A percentile compares a stretch with the other conserved stretches of the same genome.
Conservation (phyloP, 495 filamentous ascomycete genomes). For the Penicillium goetzii region DNA sequence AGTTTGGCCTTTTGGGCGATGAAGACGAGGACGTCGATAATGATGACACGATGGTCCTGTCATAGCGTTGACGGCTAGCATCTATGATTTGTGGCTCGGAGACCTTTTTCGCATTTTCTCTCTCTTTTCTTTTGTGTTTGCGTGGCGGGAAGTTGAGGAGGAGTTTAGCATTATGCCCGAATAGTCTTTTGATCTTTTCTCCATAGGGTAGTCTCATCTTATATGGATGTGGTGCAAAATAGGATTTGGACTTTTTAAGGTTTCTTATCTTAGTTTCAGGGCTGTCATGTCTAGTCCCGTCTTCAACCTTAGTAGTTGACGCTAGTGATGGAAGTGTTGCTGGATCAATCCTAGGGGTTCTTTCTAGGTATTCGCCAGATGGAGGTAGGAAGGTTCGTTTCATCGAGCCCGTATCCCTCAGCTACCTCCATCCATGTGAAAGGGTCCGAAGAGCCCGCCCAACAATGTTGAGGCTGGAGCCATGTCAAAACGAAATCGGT, state of each 20-base stretch:
- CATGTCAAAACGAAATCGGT: too few relatives aligned
- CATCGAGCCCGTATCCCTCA: too few relatives aligned
- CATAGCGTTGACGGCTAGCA: slow-evolving; percentile 22
- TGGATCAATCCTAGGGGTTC: too few relatives aligned
- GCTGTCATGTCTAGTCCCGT: background rate
- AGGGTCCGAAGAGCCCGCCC: too few relatives aligned
- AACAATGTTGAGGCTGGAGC: too few relatives aligned
- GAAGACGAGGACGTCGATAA: slow-evolving; percentile 38
- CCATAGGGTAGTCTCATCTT: slow-evolving; percentile 22
- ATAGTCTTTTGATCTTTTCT: slow-evolving; percentile 20
- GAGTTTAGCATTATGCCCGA: slow-evolving; percentile 27
- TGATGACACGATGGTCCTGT: slow-evolving; percentile 50
- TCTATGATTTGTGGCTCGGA: slow-evolving; percentile 16
- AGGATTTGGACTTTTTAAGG: slow-evolving; percentile 11
- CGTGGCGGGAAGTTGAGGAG: slow-evolving; percentile 24
- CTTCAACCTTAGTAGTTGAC: too few relatives aligned
- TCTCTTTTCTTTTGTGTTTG: slow-evolving; percentile 14
- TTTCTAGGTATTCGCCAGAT: too few relatives aligned
- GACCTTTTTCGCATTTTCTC: slow-evolving; percentile 3
- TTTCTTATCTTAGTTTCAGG: background rate
- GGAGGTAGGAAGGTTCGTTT: too few relatives aligned
- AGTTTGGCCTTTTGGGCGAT: slow-evolving; percentile 54
- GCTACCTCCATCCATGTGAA: too few relatives aligned
- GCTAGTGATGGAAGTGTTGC: too few relatives aligned
- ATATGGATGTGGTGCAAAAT: slow-evolving; percentile 28